Percentiles rank a stretch among this genome's conserved stretches.
phyloP scores from a whole-genome alignment of 768 basidiomycete species.

The Mycena capillaripes region DNA sequence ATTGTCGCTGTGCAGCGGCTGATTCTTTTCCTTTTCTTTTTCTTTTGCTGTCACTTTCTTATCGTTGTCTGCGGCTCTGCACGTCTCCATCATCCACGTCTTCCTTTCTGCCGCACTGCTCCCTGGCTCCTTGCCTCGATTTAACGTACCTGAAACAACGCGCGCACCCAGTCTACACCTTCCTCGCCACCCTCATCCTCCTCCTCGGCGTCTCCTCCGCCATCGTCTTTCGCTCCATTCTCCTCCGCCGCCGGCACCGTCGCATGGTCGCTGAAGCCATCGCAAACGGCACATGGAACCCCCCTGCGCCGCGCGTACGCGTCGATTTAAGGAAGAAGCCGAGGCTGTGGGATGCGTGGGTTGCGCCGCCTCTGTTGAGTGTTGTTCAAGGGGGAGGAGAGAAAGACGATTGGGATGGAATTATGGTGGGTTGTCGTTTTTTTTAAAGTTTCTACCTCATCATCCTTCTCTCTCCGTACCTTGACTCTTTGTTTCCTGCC shows the following conservation, averaged over 20 bases:
- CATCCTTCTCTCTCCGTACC: no score
- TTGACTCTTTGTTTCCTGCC: no score
- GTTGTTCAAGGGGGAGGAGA: conserved; percentile 21
- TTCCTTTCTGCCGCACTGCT: no score
- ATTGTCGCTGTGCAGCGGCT: no score
- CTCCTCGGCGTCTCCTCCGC: conserved; percentile 77
- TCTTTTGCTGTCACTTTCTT: no score
- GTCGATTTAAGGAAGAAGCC: conserved; percentile 65
- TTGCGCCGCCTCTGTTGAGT: conserved; percentile 38
- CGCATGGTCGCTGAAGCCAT: conserved; percentile 74
- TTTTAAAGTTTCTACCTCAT: no score
- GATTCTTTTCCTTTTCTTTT: no score
- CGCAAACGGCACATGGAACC: conserved; percentile 72
- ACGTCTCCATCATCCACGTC: no score
- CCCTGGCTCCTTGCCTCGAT: no score
- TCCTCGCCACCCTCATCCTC: conserved; percentile 76
- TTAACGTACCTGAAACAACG: no score
- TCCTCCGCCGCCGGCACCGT: conserved; percentile 74
- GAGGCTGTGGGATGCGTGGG: conserved; percentile 60
- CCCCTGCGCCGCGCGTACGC: conserved; percentile 49
- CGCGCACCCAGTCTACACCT: conserved; percentile 55
- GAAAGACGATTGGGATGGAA: conserved; percentile 29
- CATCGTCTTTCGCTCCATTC: conserved; percentile 74
- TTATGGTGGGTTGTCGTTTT: conserved; percentile 26
- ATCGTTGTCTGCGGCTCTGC: no score